These are phyloP conservation scores for Blastomyces parvus DNA, from an alignment of 2,329 filamentous ascomycete species.

Conservation along the genomic window DNA sequence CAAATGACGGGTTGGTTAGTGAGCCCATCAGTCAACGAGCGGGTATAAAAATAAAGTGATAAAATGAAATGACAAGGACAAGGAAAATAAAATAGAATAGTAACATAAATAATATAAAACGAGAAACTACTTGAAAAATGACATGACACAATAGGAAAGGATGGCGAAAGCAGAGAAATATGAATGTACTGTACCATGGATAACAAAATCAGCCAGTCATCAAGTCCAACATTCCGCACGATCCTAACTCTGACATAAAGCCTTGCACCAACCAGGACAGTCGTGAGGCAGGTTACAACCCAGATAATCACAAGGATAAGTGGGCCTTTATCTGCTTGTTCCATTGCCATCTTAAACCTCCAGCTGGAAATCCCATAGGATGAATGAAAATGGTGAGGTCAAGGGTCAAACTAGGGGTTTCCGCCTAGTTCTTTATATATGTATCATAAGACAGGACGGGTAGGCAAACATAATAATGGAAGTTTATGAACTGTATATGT, in stretches of 20 bases:
- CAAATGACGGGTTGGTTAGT: slow-evolving; percentile 9
- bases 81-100: background rate
- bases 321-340: slow-evolving; percentile 26
- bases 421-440: background rate
- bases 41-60: background rate
- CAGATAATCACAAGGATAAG: slow-evolving; percentile 26
- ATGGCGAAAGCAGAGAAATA: background rate
- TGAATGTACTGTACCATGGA: slow-evolving; percentile 28
- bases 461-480: background rate
- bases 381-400: background rate
- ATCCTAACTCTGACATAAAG: slow-evolving; percentile 27
- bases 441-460: background rate
- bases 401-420: background rate
- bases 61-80: too few species aligned
- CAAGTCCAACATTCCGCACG: slow-evolving; percentile 27
- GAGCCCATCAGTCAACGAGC: background rate
- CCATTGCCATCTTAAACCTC: slow-evolving; percentile 3
- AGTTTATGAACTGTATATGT: background rate
- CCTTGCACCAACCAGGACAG: slow-evolving; percentile 26
- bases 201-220: slow-evolving; percentile 31
- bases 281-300: slow-evolving; percentile 24
- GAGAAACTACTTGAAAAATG: slow-evolving; percentile 4
- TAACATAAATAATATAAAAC: background rate
- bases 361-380: background rate
- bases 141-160: slow-evolving; percentile 3